Conservation (phyloP, 208 protist genomes). For the Kentomonas sorsogonicus region DNA sequence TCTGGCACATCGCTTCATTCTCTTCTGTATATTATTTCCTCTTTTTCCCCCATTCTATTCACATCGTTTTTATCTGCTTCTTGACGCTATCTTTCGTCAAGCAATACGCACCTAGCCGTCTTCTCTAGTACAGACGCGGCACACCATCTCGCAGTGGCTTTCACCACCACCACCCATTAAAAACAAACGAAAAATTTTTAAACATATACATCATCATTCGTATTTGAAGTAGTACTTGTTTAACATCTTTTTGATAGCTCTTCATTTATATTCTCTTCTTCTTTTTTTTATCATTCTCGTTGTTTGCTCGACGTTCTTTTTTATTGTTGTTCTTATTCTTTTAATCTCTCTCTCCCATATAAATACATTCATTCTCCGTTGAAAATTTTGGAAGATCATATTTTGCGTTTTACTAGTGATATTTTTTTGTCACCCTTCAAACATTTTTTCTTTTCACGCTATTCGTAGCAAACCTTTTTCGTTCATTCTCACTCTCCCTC, state of each 20-base stretch:
- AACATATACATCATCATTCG: neutral
- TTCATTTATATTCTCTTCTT: neutral
- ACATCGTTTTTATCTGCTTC: neutral
- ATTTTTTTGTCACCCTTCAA: neutral
- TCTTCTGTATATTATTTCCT: neutral
- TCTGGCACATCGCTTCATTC: neutral
- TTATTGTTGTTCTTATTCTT: conserved; percentile 3
- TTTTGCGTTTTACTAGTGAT: neutral
- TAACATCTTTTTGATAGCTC: neutral
- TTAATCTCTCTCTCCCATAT: neutral
- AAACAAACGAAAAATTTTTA: neutral
- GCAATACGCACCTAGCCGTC: neutral
- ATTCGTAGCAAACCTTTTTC: neutral
- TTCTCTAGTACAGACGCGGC: neutral
- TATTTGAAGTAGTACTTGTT: neutral
- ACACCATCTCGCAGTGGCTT: neutral
- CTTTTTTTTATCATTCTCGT: neutral
- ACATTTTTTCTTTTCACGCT: neutral
- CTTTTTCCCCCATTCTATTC: too few species aligned
- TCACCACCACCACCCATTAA: neutral
- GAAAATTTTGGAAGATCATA: neutral
- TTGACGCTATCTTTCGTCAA: neutral
- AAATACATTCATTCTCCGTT: neutral
- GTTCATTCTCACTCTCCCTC: neutral
- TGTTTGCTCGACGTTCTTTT: neutral